A percentile compares a stretch with the other conserved stretches of the same genome.
phyloP scores from a whole-genome alignment of 345 rosid genomes.

The Lepidium aucheri region DNA sequence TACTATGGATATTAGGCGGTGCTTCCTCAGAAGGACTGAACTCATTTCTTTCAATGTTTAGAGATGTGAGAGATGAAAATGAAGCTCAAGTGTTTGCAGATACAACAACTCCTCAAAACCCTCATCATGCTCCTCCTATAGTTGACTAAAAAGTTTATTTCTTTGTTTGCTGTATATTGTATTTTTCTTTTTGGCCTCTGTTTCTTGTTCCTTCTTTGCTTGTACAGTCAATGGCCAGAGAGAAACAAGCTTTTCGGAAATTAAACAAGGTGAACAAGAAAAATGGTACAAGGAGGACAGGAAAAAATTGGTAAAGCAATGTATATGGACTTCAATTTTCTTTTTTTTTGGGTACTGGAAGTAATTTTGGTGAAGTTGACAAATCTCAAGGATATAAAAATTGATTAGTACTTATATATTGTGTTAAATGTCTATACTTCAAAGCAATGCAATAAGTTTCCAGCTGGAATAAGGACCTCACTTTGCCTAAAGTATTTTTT shows the following conservation, averaged over 20 bases:
- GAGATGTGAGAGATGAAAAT: slow-evolving; percentile 83
- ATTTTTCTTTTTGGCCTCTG: background rate
- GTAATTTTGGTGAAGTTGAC: too few species aligned
- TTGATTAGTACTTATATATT: too few species aligned
- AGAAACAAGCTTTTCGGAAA: slow-evolving; percentile 3
- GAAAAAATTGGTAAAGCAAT: background rate
- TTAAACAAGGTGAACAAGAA: slow-evolving; percentile 1
- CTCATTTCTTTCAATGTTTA: slow-evolving; percentile 82
- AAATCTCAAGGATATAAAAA: too few species aligned
- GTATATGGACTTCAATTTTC: background rate
- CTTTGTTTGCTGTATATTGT: slow-evolving; percentile 6
- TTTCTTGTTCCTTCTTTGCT: slow-evolving; percentile 3
- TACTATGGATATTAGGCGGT: slow-evolving; percentile 93
- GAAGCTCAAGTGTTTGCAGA: slow-evolving; percentile 38
- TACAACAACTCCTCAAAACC: slow-evolving; percentile 15
- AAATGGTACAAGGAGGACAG: background rate
- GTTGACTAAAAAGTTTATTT: slow-evolving; percentile 7
- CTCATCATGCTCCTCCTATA: slow-evolving; percentile 13
- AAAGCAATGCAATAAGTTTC: too few species aligned
- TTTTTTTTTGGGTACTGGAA: too few species aligned
- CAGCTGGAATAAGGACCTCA: too few species aligned
- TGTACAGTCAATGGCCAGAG: slow-evolving; percentile 13
- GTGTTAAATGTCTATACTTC: too few species aligned
- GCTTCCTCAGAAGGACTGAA: slow-evolving; percentile 84
- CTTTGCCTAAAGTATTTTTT: too few species aligned